Conservation (phyloP, 495 filamentous ascomycete species). For the Thozetella sp. region DNA sequence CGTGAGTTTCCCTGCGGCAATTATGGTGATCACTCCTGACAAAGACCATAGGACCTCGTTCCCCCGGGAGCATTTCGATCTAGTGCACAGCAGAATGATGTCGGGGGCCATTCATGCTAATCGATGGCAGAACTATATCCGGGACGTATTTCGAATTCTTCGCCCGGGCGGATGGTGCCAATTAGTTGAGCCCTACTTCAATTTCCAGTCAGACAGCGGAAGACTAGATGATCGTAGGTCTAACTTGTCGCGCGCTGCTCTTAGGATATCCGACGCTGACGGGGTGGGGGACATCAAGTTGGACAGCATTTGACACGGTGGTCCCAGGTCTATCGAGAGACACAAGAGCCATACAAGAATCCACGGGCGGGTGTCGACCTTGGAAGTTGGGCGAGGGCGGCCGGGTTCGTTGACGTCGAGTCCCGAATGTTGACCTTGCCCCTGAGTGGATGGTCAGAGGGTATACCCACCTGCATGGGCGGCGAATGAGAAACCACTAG, state of each 20-base stretch:
- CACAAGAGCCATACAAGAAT: conserved; percentile 70
- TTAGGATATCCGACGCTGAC: conserved; percentile 9
- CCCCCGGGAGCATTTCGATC: conserved; percentile 75
- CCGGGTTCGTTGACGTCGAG: conserved; percentile 77
- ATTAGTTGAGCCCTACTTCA: conserved; percentile 86
- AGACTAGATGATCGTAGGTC: conserved; percentile 63
- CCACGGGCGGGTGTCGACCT: conserved; percentile 68
- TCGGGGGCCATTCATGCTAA: conserved; percentile 72
- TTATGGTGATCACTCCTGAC: conserved; percentile 8
- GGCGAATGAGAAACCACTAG: conserved; percentile 6
- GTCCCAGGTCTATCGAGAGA: conserved; percentile 69
- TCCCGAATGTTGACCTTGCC: conserved; percentile 68
- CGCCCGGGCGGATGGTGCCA: conserved; percentile 81
- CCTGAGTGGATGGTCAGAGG: conserved; percentile 73
- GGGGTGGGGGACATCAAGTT: neutral
- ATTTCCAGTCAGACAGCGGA: conserved; percentile 89
- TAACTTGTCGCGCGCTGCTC: neutral
- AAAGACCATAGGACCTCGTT: conserved; percentile 65
- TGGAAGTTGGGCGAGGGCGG: conserved; percentile 59
- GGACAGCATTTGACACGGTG: conserved; percentile 36
- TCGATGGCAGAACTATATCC: conserved; percentile 79
- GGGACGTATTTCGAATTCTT: conserved; percentile 66
- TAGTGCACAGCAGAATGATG: conserved; percentile 87
- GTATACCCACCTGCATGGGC: conserved; percentile 41
- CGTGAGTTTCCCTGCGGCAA: conserved; percentile 34